phyloP scores from a whole-genome alignment of 441 rosid species.

The Populus hybrid region DNA sequence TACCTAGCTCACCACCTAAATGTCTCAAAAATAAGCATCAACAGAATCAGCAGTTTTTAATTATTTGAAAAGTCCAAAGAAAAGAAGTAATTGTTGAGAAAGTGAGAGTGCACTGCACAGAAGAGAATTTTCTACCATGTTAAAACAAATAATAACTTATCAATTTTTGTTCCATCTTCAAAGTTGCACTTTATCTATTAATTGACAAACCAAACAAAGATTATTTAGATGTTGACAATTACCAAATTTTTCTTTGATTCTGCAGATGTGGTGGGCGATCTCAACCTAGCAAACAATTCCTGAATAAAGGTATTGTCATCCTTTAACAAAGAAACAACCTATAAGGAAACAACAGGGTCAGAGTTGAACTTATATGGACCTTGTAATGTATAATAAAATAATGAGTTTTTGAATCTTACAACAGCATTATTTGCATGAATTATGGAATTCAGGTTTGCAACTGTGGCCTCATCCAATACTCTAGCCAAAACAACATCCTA shows the following conservation, averaged over 20 bases:
- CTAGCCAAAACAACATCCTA: slow-evolving; percentile 99
- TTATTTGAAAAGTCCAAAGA: neutral
- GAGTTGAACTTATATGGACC: slow-evolving; percentile 13
- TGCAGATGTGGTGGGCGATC: slow-evolving; percentile 60
- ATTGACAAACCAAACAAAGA: neutral
- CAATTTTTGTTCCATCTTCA: neutral
- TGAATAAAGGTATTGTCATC: too few relatives aligned
- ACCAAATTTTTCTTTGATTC: slow-evolving; percentile 98
- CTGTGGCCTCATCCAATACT: slow-evolving; percentile 86
- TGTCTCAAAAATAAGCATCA: neutral
- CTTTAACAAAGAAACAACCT: too few relatives aligned
- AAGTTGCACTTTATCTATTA: neutral
- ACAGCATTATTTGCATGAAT: slow-evolving; percentile 91
- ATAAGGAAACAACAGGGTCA: slow-evolving; percentile 22
- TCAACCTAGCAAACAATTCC: slow-evolving; percentile 85
- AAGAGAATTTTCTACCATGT: neutral
- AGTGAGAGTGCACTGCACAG: neutral
- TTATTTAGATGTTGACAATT: slow-evolving; percentile 23
- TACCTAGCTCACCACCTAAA: neutral
- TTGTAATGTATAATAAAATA: neutral
- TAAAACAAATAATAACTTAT: neutral
- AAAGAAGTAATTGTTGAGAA: neutral
- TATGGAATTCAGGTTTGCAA: slow-evolving; percentile 84
- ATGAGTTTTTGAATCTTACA: slow-evolving; percentile 51
- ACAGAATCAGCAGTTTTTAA: neutral